A percentile compares a stretch with the other conserved stretches of the same genome.
These are phyloP conservation scores for Phytomonas francai DNA, from an alignment of 208 protist genomes.

Conservation along the genomic window DNA sequence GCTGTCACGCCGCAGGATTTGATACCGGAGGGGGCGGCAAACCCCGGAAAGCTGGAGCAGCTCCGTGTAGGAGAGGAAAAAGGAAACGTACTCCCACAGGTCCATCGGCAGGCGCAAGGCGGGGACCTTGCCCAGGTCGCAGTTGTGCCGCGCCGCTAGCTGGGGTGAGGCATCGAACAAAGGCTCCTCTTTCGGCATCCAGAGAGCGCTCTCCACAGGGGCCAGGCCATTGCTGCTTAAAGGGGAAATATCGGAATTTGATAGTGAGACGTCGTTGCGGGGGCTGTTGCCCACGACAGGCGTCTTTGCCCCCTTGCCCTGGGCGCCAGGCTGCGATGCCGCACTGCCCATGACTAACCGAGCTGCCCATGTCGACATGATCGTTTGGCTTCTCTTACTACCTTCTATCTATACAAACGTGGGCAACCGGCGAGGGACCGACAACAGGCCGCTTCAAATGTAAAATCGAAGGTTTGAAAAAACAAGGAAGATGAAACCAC, in stretches of 20 bases:
- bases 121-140: slow-evolving; percentile 13
- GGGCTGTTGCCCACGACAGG: not conserved
- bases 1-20: slow-evolving; percentile 37
- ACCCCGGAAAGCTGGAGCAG: slow-evolving; percentile 38
- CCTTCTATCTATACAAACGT: not conserved
- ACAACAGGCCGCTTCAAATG: not conserved
- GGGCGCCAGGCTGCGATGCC: not conserved
- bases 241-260: not conserved
- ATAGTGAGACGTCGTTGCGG: not conserved
- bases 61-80: slow-evolving; percentile 33
- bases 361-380: not conserved
- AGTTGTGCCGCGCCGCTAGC: slow-evolving; percentile 19
- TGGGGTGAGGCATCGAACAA: slow-evolving; percentile 16
- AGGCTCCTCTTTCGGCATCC: not conserved
- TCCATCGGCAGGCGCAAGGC: slow-evolving; percentile 32
- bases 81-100: slow-evolving; percentile 32
- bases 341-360: not conserved
- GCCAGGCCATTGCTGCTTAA: not conserved
- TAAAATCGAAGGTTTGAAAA: not conserved
- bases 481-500: not conserved
- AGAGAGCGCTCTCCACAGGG: not conserved
- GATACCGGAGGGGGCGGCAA: slow-evolving; percentile 34
- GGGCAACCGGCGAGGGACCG: not conserved
- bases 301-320: not conserved
- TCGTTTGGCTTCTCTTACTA: not conserved